phyloP scores from a whole-genome alignment of 2,329 filamentous ascomycete genomes.

The Monosporascus sp. region DNA sequence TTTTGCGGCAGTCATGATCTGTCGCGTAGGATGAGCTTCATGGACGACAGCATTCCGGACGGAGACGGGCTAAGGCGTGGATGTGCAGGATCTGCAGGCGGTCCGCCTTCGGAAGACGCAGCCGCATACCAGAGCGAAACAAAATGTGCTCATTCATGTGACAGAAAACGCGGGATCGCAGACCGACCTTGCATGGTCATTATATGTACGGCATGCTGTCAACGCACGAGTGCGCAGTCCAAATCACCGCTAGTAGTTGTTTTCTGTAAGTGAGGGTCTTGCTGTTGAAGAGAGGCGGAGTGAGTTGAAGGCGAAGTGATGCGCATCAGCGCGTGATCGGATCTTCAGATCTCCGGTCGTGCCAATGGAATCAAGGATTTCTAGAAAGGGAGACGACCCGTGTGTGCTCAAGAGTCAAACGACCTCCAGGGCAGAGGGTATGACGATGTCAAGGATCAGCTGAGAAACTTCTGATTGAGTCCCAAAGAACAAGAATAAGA shows the following conservation, averaged over 20 bases:
- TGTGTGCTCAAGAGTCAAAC: too few species aligned
- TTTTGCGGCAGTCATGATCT: slow-evolving; percentile 27
- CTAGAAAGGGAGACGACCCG: too few species aligned
- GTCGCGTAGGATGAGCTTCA: slow-evolving; percentile 9
- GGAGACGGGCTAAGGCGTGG: slow-evolving; percentile 4
- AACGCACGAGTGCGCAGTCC: background rate
- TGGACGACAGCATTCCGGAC: slow-evolving; percentile 13
- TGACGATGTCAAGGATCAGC: background rate
- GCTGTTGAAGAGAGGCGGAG: background rate
- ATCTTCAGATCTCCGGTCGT: background rate
- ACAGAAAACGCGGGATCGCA: background rate
- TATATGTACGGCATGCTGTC: background rate
- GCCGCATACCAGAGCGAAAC: slow-evolving; percentile 10
- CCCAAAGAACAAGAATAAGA: background rate
- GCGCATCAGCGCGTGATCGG: background rate
- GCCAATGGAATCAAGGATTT: too few species aligned
- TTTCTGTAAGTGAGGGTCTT: background rate
- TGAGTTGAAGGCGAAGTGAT: background rate
- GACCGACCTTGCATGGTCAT: background rate
- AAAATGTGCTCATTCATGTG: background rate
- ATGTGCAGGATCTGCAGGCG: slow-evolving; percentile 6
- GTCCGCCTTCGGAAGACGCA: slow-evolving; percentile 7
- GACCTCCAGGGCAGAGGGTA: too few species aligned
- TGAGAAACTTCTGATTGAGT: background rate
- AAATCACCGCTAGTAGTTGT: background rate